Evolutionary conservation across 2,329 filamentous ascomycete genomes (phyloP).

Genomic region (Phialophora chinensis): DNA sequence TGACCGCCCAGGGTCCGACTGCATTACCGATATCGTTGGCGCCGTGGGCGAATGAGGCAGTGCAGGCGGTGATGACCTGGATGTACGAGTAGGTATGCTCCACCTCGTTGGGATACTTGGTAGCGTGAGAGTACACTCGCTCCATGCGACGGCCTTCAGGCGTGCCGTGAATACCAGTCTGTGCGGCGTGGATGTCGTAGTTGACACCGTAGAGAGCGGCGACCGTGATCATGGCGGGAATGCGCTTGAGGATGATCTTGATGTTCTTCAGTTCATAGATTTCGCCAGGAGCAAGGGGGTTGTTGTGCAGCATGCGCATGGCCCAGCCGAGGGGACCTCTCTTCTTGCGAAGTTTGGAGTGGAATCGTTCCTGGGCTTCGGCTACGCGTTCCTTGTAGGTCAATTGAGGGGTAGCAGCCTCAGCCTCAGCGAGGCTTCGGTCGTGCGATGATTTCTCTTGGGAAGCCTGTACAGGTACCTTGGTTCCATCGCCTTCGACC

Average conservation of each 20-base stretch:
- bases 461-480: neutral
- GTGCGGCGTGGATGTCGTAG: conserved; percentile 82
- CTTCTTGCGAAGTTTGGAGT: conserved; percentile 67
- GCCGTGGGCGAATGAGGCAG: conserved; percentile 65
- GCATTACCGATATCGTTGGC: conserved; percentile 79
- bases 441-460: neutral
- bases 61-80: conserved; percentile 60
- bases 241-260: conserved; percentile 64
- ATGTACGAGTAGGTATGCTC: conserved; percentile 66
- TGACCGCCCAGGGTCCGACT: conserved; percentile 71
- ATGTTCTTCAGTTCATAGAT: conserved; percentile 78
- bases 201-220: conserved; percentile 74
- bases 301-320: conserved; percentile 76
- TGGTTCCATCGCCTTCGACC: conserved; percentile 39
- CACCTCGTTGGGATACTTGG: conserved; percentile 72
- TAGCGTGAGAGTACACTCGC: conserved; percentile 67
- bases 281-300: conserved; percentile 73
- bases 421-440: conserved; percentile 25
- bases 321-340: conserved; percentile 79
- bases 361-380: conserved; percentile 63
- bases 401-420: conserved; percentile 45
- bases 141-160: conserved; percentile 75
- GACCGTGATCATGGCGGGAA: conserved; percentile 70
- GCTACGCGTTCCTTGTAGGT: conserved; percentile 68
- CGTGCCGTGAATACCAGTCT: conserved; percentile 72